Evolutionary conservation across 83 land plant genomes (phyloP).

Genomic region (Diphasiastrum complanatum): DNA sequence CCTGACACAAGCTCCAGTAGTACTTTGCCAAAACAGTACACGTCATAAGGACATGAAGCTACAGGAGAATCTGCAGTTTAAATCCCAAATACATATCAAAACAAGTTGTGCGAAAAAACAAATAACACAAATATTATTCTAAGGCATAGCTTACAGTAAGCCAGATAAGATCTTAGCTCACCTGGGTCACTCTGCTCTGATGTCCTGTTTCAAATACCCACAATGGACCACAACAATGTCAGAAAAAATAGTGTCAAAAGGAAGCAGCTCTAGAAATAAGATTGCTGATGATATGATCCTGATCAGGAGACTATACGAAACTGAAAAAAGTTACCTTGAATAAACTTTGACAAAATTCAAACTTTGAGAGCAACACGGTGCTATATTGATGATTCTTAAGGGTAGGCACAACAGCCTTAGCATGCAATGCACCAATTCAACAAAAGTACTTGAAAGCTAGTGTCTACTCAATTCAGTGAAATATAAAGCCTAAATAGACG

Average conservation of each 20-base stretch:
- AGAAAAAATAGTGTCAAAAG: not conserved
- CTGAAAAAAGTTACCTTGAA: too few relatives aligned
- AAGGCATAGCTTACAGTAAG: not conserved
- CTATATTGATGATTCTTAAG: too few relatives aligned
- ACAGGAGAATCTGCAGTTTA: slow-evolving; percentile 37
- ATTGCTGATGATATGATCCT: too few relatives aligned
- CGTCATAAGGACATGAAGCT: slow-evolving; percentile 22
- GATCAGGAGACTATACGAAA: too few relatives aligned
- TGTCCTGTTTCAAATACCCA: slow-evolving; percentile 4
- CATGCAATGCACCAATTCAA: too few relatives aligned
- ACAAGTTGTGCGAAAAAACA: not conserved
- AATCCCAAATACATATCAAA: not conserved
- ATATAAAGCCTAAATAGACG: too few relatives aligned
- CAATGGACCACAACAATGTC: not conserved
- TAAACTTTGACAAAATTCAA: too few relatives aligned
- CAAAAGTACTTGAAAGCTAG: too few relatives aligned
- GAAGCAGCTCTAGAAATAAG: too few relatives aligned
- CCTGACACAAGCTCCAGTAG: slow-evolving; percentile 38
- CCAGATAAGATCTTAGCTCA: slow-evolving; percentile 13
- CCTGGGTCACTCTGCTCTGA: slow-evolving; percentile 50
- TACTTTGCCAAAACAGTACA: slow-evolving; percentile 31
- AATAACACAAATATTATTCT: not conserved
- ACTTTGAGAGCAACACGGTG: too few relatives aligned
- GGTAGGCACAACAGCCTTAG: too few relatives aligned
- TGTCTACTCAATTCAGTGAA: too few relatives aligned